Conservation (phyloP, 208 protist genomes). For the Vickermania spadyakhi region DNA sequence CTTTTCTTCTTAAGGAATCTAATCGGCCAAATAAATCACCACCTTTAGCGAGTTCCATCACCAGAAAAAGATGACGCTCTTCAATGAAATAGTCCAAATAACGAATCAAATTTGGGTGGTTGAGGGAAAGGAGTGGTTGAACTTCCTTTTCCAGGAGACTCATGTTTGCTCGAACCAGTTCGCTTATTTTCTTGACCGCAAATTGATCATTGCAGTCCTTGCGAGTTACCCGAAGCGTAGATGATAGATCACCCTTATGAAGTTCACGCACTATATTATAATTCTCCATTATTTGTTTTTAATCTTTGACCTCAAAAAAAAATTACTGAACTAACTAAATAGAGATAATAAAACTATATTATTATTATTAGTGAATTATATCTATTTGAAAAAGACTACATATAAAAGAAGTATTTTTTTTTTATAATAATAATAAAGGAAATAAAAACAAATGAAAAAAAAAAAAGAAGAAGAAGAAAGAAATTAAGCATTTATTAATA, state of each 20-base stretch:
- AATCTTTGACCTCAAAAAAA: not conserved
- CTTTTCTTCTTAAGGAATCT: not conserved
- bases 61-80: conserved; percentile 44
- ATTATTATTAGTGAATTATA: no score
- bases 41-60: conserved; percentile 49
- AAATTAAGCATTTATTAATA: not conserved
- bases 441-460: conserved; percentile 3
- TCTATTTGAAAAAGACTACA: no score
- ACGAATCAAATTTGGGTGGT: conserved; percentile 83
- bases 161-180: not conserved
- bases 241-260: not conserved
- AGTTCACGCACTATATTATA: not conserved
- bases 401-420: no score
- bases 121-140: conserved; percentile 43
- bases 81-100: conserved; percentile 83
- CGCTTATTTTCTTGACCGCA: not conserved
- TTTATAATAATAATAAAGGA: not conserved
- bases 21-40: conserved; percentile 20
- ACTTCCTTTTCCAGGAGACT: not conserved
- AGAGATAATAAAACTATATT: no score
- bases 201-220: not conserved
- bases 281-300: conserved; percentile 1
- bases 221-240: not conserved
- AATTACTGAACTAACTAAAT: no score
- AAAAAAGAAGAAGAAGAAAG: conserved; percentile 2